phyloP scores from a whole-genome alignment of 169 alveolate genomes.

The Plasmodium coatneyi region DNA sequence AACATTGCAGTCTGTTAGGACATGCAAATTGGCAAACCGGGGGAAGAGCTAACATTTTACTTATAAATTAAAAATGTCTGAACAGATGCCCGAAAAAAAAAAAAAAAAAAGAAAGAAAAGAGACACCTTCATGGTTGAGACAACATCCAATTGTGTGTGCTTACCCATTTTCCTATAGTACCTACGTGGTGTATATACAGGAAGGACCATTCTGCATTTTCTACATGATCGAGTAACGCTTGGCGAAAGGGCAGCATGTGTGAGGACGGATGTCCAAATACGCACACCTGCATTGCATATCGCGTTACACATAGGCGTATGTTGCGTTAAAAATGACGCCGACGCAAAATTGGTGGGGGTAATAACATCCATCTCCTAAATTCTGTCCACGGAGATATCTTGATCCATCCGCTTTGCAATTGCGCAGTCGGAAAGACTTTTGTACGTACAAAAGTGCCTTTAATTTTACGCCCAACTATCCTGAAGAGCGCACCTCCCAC shows the following conservation, averaged over 20 bases:
- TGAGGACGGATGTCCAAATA: background rate
- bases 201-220: background rate
- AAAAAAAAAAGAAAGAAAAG: background rate
- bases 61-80: background rate
- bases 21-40: background rate
- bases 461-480: background rate
- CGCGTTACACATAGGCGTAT: background rate
- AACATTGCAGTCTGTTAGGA: background rate
- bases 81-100: background rate
- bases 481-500: background rate
- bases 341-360: background rate
- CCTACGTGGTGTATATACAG: conserved; percentile 1
- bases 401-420: background rate
- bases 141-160: background rate
- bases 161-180: background rate
- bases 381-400: background rate
- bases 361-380: background rate
- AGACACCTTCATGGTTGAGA: background rate
- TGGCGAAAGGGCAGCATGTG: background rate
- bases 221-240: background rate
- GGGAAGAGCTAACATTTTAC: background rate
- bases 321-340: background rate
- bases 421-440: background rate
- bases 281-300: background rate
- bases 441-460: background rate